A percentile compares a stretch with the other conserved stretches of the same genome.
Evolutionary conservation across 2,329 filamentous ascomycete species (phyloP).

Genomic region (Achaetomium macrosporum): DNA sequence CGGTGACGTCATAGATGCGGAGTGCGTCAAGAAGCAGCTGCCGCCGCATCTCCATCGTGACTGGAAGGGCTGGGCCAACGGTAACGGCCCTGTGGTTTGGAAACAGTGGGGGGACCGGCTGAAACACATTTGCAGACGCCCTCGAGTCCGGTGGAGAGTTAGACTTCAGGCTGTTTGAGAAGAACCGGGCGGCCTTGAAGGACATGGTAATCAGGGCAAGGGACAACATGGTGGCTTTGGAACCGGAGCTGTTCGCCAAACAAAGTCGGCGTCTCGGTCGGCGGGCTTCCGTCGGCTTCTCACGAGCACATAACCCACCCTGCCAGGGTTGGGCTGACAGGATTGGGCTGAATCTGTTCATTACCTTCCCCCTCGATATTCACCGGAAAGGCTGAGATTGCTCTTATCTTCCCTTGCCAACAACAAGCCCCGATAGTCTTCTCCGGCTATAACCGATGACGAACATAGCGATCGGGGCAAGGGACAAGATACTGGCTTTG

Average conservation of each 20-base stretch:
- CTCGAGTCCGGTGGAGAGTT: not conserved
- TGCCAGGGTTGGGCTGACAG: too few relatives aligned
- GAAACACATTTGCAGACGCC: not conserved
- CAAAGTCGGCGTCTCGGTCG: too few relatives aligned
- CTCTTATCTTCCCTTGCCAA: too few relatives aligned
- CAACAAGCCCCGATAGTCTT: too few relatives aligned
- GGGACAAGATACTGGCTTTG: conserved; percentile 6
- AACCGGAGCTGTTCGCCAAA: not conserved
- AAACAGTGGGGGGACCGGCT: conserved; percentile 1
- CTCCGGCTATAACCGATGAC: too few relatives aligned
- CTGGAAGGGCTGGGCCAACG: not conserved
- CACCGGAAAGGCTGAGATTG: too few relatives aligned
- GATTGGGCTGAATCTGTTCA: too few relatives aligned
- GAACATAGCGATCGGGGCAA: conserved; percentile 1
- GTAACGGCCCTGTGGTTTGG: not conserved
- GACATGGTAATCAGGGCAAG: conserved; percentile 4
- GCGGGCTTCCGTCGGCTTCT: too few relatives aligned
- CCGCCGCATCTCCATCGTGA: not conserved
- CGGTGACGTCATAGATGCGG: not conserved
- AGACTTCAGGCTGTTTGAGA: not conserved
- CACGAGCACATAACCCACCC: too few relatives aligned
- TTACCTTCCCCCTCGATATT: too few relatives aligned
- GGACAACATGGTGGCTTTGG: conserved; percentile 6
- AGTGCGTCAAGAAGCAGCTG: not conserved
- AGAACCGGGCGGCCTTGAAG: not conserved